A percentile compares a stretch with the other conserved stretches of the same genome.
These are phyloP conservation scores for Coffea humblotiana DNA, from an alignment of 305 asterid genomes.

Conservation along the genomic window DNA sequence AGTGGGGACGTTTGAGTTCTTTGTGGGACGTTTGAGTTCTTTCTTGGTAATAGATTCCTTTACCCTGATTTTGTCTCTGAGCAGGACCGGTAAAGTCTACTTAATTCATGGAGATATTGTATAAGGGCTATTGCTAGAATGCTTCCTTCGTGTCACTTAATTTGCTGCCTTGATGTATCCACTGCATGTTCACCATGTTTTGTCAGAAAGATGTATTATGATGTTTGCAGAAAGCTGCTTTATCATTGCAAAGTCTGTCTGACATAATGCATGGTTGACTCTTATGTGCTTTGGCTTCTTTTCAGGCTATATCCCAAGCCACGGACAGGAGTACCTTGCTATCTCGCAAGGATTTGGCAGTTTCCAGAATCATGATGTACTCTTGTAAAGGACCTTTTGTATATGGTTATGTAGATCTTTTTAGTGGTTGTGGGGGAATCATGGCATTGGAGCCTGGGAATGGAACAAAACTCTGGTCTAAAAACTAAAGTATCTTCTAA, in stretches of 20 bases:
- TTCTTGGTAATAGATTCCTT: background rate
- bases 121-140: slow-evolving; percentile 1
- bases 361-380: slow-evolving; percentile 38
- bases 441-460: slow-evolving; percentile 83
- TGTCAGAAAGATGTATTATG: background rate
- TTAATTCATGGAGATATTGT: background rate
- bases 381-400: slow-evolving; percentile 63
- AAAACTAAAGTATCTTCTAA: slow-evolving; percentile 38
- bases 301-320: slow-evolving; percentile 42
- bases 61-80: background rate
- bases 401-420: slow-evolving; percentile 81
- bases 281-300: slow-evolving; percentile 21
- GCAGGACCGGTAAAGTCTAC: background rate
- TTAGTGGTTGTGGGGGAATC: slow-evolving; percentile 96
- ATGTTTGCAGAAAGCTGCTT: background rate
- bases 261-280: background rate
- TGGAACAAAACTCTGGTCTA: slow-evolving; percentile 48
- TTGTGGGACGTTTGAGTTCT: background rate
- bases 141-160: background rate
- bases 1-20: background rate
- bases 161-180: background rate
- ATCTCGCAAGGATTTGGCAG: slow-evolving; percentile 41
- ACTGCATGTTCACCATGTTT: background rate
- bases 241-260: background rate
- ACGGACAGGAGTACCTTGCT: slow-evolving; percentile 42